phyloP scores from a whole-genome alignment of 2,329 filamentous ascomycete genomes.

The Coniella vitis region DNA sequence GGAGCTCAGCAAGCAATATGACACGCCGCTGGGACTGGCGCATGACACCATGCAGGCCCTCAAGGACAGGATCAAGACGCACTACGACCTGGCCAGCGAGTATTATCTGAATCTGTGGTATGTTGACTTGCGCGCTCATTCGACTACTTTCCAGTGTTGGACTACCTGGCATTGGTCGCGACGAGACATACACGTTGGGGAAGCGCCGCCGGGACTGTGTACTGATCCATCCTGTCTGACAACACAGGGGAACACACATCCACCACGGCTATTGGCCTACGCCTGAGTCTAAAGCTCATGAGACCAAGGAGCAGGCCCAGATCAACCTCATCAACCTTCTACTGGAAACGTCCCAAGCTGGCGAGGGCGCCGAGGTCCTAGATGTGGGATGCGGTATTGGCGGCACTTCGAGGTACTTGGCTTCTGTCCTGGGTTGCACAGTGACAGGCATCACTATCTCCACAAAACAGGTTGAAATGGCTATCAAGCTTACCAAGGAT shows the following conservation, averaged over 20 bases:
- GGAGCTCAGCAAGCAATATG: conserved; percentile 37
- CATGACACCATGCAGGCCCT: conserved; percentile 42
- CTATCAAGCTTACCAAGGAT: conserved; percentile 39
- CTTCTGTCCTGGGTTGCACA: conserved; percentile 40
- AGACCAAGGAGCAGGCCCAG: conserved; percentile 53
- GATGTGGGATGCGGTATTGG: conserved; percentile 57
- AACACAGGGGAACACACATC: conserved; percentile 52
- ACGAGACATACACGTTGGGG: not conserved
- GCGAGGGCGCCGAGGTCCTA: conserved; percentile 36
- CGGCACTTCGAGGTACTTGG: conserved; percentile 51
- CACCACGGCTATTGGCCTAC: conserved; percentile 56
- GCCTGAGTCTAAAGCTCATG: conserved; percentile 33
- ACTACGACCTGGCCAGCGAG: conserved; percentile 55
- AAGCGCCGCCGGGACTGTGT: not conserved
- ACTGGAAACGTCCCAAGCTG: conserved; percentile 38
- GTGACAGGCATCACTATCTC: conserved; percentile 58
- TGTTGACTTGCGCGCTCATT: conserved; percentile 7
- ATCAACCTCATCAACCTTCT: conserved; percentile 50
- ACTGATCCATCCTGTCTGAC: not conserved
- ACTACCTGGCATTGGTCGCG: not conserved
- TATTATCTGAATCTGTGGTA: conserved; percentile 57
- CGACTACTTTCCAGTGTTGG: not conserved
- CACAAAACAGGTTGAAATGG: conserved; percentile 51
- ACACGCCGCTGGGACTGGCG: conserved; percentile 36
- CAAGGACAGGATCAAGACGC: conserved; percentile 52